Evolutionary conservation across 1,284 basidiomycete species (phyloP).

Genomic region (Flammula alnicola): DNA sequence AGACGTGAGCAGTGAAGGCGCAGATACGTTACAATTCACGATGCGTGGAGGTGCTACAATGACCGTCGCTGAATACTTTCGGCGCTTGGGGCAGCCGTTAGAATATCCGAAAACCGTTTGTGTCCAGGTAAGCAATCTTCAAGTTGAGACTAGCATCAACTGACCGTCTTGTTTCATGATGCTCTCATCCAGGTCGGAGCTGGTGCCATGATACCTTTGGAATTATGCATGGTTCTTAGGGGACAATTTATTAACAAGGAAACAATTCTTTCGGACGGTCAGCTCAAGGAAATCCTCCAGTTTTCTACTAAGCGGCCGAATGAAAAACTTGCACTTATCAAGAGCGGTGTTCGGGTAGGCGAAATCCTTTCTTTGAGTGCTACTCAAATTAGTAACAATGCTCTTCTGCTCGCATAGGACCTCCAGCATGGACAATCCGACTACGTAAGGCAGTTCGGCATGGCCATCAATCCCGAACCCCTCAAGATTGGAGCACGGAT

Average conservation of each 20-base stretch:
- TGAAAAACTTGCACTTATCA: slow-evolving; percentile 59
- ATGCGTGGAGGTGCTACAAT: slow-evolving; percentile 49
- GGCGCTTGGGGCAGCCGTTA: slow-evolving; percentile 48
- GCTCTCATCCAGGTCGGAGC: slow-evolving; percentile 53
- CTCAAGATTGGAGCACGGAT: slow-evolving; percentile 57
- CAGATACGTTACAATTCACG: slow-evolving; percentile 51
- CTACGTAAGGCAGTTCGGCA: slow-evolving; percentile 68
- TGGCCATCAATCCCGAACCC: slow-evolving; percentile 51
- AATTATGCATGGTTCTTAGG: slow-evolving; percentile 61
- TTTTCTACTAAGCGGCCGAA: slow-evolving; percentile 71
- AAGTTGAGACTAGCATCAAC: not conserved
- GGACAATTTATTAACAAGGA: slow-evolving; percentile 77
- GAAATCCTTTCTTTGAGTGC: not conserved
- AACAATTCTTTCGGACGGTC: slow-evolving; percentile 54
- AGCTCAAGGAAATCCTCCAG: slow-evolving; percentile 62
- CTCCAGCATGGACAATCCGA: slow-evolving; percentile 71
- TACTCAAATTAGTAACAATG: not conserved
- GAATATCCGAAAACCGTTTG: slow-evolving; percentile 59
- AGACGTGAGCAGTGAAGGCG: slow-evolving; percentile 53
- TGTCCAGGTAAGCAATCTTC: slow-evolving; percentile 52
- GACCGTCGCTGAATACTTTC: slow-evolving; percentile 68
- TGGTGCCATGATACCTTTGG: slow-evolving; percentile 67
- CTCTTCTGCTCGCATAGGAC: slow-evolving; percentile 7
- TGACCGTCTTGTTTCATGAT: not conserved
- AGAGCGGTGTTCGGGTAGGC: slow-evolving; percentile 55